Evolutionary conservation across 257 asterid genomes (phyloP).

Genomic region (Fraxinus excelsior): DNA sequence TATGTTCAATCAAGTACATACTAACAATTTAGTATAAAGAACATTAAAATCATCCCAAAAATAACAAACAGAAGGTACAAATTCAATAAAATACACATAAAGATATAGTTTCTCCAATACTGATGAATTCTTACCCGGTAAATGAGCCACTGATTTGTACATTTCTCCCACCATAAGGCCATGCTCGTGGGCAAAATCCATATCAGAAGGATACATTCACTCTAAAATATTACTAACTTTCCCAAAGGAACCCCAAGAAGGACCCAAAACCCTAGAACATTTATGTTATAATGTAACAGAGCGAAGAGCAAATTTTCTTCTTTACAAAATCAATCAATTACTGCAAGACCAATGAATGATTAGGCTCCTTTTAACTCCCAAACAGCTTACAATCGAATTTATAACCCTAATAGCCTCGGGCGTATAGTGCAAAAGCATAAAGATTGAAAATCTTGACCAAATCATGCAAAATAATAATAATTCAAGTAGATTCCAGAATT

Average conservation of each 20-base stretch:
- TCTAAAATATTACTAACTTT: slow-evolving; percentile 22
- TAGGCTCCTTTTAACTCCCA: not conserved
- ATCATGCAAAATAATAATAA: not conserved
- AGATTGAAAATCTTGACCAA: not conserved
- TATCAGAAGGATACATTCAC: slow-evolving; percentile 52
- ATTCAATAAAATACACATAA: not conserved
- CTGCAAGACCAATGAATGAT: slow-evolving; percentile 16
- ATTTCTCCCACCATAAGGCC: slow-evolving; percentile 90
- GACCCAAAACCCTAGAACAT: slow-evolving; percentile 29
- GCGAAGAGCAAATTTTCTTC: not conserved
- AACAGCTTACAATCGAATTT: slow-evolving; percentile 13
- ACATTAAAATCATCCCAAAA: not conserved
- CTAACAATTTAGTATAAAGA: slow-evolving; percentile 11
- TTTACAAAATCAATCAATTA: slow-evolving; percentile 17
- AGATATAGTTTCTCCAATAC: not conserved
- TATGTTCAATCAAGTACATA: not conserved
- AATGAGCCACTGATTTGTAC: slow-evolving; percentile 80
- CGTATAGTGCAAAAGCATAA: not conserved
- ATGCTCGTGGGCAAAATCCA: slow-evolving; percentile 64
- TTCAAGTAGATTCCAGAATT: not conserved
- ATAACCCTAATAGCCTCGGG: not conserved
- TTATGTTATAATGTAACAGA: slow-evolving; percentile 22
- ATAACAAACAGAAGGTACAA: not conserved
- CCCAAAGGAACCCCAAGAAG: slow-evolving; percentile 11
- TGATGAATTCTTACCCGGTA: slow-evolving; percentile 63